Evolutionary conservation across 768 basidiomycete species (phyloP), one percentile per base, ranked within the genome.

Genomic region (Xerocomus potaroensis): DNA sequence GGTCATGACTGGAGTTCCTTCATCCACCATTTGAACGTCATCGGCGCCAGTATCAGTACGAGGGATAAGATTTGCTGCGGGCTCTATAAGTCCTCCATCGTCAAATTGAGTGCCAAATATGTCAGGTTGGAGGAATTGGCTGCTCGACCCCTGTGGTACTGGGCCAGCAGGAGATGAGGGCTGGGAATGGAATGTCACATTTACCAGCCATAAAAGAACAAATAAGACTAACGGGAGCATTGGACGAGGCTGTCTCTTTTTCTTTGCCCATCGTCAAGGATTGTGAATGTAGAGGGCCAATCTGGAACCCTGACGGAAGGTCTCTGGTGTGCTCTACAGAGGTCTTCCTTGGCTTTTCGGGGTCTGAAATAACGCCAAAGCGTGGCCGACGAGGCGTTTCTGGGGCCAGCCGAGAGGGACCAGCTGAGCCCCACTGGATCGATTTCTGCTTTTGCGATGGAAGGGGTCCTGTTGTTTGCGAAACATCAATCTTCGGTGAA

Each of bases 401-500:
- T 24, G 66, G 65, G 4, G 45, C 42, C 34, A 55, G 19, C 27
- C 48, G 60, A 45, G 63, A 68, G 23, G 66, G 64, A 12, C 61
- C 63, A 22, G 60, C 58, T 8, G 49, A 50, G 10, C 42, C 47
- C 48, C 54, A 53, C 16, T 57, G 64, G 15, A 55, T 66, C 64
- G 70, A 72, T 16, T 53, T 60, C 34, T 67, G 69, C 41, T 69
- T 71, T 48, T 73, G 73, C 29, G 68, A 63, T 22, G 74, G 68
- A 6, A 69, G 51, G 5, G 62, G 63, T 5, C 72, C 54, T n/a
- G 72, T 72, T 2, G 72, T 71, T 5, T 71, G 68, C 21, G 72
- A 69, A 23, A 59, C 50, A 8, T 75, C 74, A 38, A 63, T 73
- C 53, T 71, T 77, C 21, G 72, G 55, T n/a, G 73, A 73, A n/a